Evolutionary conservation across 495 filamentous ascomycete species (phyloP).

Genomic region (Neohortaea acidophila): DNA sequence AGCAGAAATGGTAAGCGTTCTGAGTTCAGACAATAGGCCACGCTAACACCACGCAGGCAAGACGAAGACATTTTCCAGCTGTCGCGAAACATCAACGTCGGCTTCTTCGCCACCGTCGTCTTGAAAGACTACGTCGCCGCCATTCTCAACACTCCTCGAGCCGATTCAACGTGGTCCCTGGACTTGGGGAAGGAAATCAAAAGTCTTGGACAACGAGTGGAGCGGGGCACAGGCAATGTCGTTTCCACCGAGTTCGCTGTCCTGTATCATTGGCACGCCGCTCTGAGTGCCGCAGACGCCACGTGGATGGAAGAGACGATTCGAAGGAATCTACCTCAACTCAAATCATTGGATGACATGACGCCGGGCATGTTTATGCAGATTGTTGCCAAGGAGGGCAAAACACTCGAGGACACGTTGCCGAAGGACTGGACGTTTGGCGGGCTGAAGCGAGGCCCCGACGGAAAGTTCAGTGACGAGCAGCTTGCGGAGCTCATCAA

Average conservation of each 20-base stretch:
- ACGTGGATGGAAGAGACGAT: conserved; percentile 23
- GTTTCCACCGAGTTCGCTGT: conserved; percentile 25
- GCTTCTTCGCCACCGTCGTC: conserved; percentile 22
- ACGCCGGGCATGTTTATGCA: conserved; percentile 36
- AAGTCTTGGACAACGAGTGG: conserved; percentile 16
- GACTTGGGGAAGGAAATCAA: conserved; percentile 22
- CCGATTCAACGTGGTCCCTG: conserved; percentile 22
- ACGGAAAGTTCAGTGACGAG: conserved; percentile 44
- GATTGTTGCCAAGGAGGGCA: conserved; percentile 38
- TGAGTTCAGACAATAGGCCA: background rate
- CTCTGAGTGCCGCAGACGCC: conserved; percentile 22
- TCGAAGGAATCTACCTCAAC: conserved; percentile 11
- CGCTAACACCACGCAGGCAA: conserved; percentile 20
- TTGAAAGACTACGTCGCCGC: conserved; percentile 23
- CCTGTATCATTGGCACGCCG: conserved; percentile 25
- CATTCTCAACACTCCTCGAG: conserved; percentile 24
- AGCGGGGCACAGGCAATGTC: conserved; percentile 23
- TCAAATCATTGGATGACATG: conserved; percentile 29
- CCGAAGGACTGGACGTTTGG: conserved; percentile 42
- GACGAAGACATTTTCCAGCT: conserved; percentile 25
- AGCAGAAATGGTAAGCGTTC: conserved; percentile 15
- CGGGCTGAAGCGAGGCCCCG: conserved; percentile 35
- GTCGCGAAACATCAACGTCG: conserved; percentile 24
- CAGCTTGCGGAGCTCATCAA: conserved; percentile 45
- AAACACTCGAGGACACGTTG: conserved; percentile 35